phyloP scores from a whole-genome alignment of 1,284 basidiomycete species.

The Ceratobasidium sp. region DNA sequence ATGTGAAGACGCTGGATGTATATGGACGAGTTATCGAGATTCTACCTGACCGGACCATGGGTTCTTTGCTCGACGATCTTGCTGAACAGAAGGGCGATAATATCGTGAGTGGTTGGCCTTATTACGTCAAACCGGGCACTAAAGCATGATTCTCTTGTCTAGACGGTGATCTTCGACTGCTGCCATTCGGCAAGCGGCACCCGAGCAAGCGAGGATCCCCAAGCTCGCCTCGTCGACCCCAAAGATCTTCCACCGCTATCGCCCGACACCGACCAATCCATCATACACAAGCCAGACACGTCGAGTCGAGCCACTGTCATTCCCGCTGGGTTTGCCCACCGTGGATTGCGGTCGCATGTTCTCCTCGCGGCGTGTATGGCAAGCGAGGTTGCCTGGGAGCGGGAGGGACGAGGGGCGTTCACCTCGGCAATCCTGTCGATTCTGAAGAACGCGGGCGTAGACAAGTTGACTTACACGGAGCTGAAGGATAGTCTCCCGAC shows the following conservation, averaged over 20 bases:
- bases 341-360: slow-evolving; percentile 62
- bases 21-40: slow-evolving; percentile 64
- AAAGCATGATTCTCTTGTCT: not conserved
- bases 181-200: slow-evolving; percentile 67
- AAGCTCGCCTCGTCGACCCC: slow-evolving; percentile 59
- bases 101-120: slow-evolving; percentile 55
- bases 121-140: not conserved
- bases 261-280: slow-evolving; percentile 64
- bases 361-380: slow-evolving; percentile 68
- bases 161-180: slow-evolving; percentile 71
- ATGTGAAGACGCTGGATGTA: slow-evolving; percentile 65
- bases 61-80: slow-evolving; percentile 54
- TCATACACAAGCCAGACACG: slow-evolving; percentile 21
- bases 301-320: not conserved
- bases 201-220: slow-evolving; percentile 61
- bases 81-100: slow-evolving; percentile 71
- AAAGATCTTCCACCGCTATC: slow-evolving; percentile 66
- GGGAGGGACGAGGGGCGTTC: slow-evolving; percentile 67
- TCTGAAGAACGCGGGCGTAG: slow-evolving; percentile 63
- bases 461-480: slow-evolving; percentile 66
- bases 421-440: slow-evolving; percentile 67
- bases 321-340: slow-evolving; percentile 65
- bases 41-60: slow-evolving; percentile 26
- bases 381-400: slow-evolving; percentile 68
- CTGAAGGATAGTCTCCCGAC: slow-evolving; percentile 58